A percentile compares a stretch with the other conserved stretches of the same genome.
phyloP scores from a whole-genome alignment of 164 flowering plant species.

The Dillenia turbinata region DNA sequence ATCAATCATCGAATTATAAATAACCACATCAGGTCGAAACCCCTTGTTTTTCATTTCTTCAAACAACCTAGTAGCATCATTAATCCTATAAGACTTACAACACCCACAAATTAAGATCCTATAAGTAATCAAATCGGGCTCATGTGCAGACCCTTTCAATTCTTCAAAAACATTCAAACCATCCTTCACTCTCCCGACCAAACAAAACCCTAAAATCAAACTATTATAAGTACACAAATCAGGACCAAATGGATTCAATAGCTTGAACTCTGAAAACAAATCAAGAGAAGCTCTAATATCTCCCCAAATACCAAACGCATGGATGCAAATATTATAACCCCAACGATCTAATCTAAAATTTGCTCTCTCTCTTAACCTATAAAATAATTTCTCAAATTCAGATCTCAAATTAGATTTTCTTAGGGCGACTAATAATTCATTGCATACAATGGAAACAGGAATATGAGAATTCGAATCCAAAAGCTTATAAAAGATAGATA shows the following conservation, averaged over 20 bases:
- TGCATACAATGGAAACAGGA: conserved; percentile 51
- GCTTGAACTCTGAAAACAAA: conserved; percentile 86
- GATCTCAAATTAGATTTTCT: conserved; percentile 55
- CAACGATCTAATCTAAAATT: conserved; percentile 46
- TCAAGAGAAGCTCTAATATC: conserved; percentile 50
- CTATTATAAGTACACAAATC: conserved; percentile 92
- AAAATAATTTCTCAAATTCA: conserved; percentile 53
- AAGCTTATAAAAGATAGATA: conserved; percentile 62
- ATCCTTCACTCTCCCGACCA: conserved; percentile 71
- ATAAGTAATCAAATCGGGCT: conserved; percentile 71
- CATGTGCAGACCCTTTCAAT: conserved; percentile 72
- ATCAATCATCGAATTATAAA: conserved; percentile 78
- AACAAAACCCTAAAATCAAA: conserved; percentile 64
- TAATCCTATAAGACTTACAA: conserved; percentile 49
- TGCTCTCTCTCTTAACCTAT: conserved; percentile 40
- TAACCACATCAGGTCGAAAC: conserved; percentile 45
- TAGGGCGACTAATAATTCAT: conserved; percentile 65
- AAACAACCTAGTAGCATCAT: conserved; percentile 65
- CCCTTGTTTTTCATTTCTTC: conserved; percentile 78
- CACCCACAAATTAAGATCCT: conserved; percentile 79
- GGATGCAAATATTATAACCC: conserved; percentile 88
- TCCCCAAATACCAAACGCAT: conserved; percentile 94
- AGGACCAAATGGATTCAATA: conserved; percentile 35
- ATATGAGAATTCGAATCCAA: conserved; percentile 22
- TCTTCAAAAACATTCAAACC: conserved; percentile 78